phyloP scores from a whole-genome alignment of 1,284 basidiomycete species.

The Leccinum pallidistipes region DNA sequence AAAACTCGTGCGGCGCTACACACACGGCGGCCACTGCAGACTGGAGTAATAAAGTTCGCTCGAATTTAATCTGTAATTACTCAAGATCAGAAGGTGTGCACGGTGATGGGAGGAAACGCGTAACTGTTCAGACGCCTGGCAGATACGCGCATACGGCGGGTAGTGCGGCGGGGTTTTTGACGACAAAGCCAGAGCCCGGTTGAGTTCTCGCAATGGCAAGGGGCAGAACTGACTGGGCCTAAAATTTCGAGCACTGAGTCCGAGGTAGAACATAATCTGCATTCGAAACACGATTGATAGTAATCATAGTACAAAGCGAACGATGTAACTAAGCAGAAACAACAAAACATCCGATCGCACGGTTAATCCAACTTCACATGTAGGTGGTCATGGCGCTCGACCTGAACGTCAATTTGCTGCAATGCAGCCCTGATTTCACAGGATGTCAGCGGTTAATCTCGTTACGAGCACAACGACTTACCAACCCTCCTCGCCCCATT shows the following conservation, averaged over 20 bases:
- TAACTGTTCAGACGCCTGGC: slow-evolving; percentile 29
- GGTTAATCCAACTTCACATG: too few species aligned
- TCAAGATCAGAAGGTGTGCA: not conserved
- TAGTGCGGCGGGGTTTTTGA: slow-evolving; percentile 23
- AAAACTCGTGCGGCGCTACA: slow-evolving; percentile 21
- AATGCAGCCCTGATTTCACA: too few species aligned
- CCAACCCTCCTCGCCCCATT: too few species aligned
- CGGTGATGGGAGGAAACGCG: not conserved
- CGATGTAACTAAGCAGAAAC: too few species aligned
- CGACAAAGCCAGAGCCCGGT: slow-evolving; percentile 29
- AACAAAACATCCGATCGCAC: too few species aligned
- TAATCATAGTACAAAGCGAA: too few species aligned
- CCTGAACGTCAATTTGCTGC: too few species aligned
- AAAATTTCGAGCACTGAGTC: not conserved
- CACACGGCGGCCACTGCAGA: slow-evolving; percentile 28
- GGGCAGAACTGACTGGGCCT: slow-evolving; percentile 12
- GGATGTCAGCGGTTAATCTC: too few species aligned
- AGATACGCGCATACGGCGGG: slow-evolving; percentile 34
- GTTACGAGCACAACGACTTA: too few species aligned
- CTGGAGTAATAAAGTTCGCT: slow-evolving; percentile 28
- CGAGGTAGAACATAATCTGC: not conserved
- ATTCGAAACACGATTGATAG: too few species aligned
- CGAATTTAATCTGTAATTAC: slow-evolving; percentile 17
- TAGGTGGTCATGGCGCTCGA: too few species aligned
- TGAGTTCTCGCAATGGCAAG: slow-evolving; percentile 28